Percentiles rank a stretch among this genome's conserved stretches.
These are phyloP conservation scores for Glaciozyma martinii DNA, from an alignment of 768 basidiomycete genomes.

Conservation along the genomic window DNA sequence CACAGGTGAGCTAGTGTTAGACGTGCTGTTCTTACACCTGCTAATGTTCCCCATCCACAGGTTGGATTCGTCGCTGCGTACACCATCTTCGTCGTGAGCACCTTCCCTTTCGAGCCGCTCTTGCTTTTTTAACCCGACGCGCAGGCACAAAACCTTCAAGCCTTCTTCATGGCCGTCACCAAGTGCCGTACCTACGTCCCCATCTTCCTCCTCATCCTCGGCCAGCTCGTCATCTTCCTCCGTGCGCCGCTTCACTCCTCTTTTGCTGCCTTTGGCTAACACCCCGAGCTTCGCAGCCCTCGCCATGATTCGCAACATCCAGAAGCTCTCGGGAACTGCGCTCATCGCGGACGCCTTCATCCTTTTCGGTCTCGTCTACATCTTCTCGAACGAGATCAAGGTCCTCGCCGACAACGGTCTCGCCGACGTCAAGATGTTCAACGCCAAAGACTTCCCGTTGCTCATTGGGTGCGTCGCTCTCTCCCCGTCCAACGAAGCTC, in stretches of 20 bases:
- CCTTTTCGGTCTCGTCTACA: slow-evolving; percentile 68
- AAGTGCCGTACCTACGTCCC: slow-evolving; percentile 60
- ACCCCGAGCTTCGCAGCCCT: slow-evolving; percentile 44
- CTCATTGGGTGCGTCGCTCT: slow-evolving; percentile 65
- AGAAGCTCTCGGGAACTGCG: slow-evolving; percentile 84
- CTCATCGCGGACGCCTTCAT: slow-evolving; percentile 93
- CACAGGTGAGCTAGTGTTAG: slow-evolving; percentile 51
- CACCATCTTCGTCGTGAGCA: slow-evolving; percentile 76
- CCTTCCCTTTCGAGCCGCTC: background rate
- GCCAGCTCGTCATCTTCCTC: slow-evolving; percentile 76
- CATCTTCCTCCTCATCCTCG: slow-evolving; percentile 65
- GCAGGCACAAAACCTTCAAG: slow-evolving; percentile 43
- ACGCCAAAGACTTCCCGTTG: slow-evolving; percentile 76
- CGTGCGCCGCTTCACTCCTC: slow-evolving; percentile 37
- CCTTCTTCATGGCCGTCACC: slow-evolving; percentile 73
- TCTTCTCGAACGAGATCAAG: slow-evolving; percentile 72
- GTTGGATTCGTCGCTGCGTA: slow-evolving; percentile 83
- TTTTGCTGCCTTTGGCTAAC: background rate
- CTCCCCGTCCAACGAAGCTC: background rate
- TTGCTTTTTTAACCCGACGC: too few species aligned
- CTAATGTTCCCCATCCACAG: slow-evolving; percentile 39
- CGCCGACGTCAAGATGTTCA: slow-evolving; percentile 76
- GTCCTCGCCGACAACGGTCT: slow-evolving; percentile 61
- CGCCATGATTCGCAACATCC: slow-evolving; percentile 82
- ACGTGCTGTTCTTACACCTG: too few species aligned